Conservation (phyloP, 805 yeast genomes). For the Candida boidinii region DNA sequence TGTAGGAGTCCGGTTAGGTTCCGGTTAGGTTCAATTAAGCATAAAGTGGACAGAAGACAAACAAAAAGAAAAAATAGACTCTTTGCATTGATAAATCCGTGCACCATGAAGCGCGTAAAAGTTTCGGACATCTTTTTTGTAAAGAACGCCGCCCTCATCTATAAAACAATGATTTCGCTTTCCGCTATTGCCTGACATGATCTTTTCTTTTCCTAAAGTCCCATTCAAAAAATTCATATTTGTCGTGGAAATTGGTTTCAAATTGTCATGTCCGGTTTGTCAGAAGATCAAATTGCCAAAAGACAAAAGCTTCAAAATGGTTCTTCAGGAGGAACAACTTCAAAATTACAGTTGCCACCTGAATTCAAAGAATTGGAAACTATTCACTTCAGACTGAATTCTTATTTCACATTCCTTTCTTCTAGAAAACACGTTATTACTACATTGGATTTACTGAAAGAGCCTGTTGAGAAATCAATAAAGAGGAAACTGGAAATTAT, state of each 20-base stretch:
- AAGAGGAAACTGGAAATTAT: slow-evolving; percentile 32
- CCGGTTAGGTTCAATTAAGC: too few relatives aligned
- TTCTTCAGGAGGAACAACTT: slow-evolving; percentile 4
- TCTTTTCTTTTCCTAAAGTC: not conserved
- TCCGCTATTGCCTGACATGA: too few relatives aligned
- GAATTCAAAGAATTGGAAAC: slow-evolving; percentile 32
- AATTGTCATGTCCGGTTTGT: not conserved
- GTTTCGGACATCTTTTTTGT: too few relatives aligned
- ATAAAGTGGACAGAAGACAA: too few relatives aligned
- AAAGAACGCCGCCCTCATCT: too few relatives aligned
- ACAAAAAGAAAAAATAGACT: too few relatives aligned
- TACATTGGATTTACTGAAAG: slow-evolving; percentile 42
- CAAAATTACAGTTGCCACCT: slow-evolving; percentile 17
- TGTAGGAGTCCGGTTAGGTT: too few relatives aligned
- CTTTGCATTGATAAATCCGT: too few relatives aligned
- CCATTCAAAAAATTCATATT: not conserved
- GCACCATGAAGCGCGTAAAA: too few relatives aligned
- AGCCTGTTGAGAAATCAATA: slow-evolving; percentile 43
- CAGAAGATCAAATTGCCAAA: not conserved
- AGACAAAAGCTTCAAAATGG: too few relatives aligned
- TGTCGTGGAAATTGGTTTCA: not conserved
- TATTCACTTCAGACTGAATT: slow-evolving; percentile 45
- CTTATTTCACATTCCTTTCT: slow-evolving; percentile 54
- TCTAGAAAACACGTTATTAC: slow-evolving; percentile 54
- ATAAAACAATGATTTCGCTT: too few relatives aligned